Evolutionary conservation across 192 early-diverging fungal genomes (phyloP).

Genomic region (Geosiphon pyriformis): DNA sequence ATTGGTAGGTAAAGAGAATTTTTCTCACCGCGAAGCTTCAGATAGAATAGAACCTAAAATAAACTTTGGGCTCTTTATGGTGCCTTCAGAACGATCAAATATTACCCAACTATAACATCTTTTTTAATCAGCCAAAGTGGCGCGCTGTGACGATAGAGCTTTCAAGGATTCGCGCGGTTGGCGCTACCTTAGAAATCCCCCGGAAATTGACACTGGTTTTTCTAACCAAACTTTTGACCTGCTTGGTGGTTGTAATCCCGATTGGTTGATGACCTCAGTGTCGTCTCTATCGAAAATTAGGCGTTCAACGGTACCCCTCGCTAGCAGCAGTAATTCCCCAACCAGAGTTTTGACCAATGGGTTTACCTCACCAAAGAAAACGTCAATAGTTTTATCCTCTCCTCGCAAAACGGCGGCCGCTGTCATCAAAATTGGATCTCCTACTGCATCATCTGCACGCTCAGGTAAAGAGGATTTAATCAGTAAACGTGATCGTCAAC

Average conservation of each 20-base stretch:
- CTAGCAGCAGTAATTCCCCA: not conserved
- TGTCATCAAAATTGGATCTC: too few relatives aligned
- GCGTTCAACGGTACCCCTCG: too few relatives aligned
- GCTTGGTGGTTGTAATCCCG: not conserved
- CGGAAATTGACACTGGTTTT: not conserved
- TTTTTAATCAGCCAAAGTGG: not conserved
- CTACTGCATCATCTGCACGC: too few relatives aligned
- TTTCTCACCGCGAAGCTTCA: not conserved
- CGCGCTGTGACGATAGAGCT: not conserved
- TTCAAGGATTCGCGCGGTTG: not conserved
- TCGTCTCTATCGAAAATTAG: too few relatives aligned
- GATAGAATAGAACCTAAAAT: not conserved
- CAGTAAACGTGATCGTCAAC: too few relatives aligned
- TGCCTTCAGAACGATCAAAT: constrained; percentile 3
- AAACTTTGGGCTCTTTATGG: too few relatives aligned
- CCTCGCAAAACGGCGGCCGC: too few relatives aligned
- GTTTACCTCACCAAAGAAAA: not conserved
- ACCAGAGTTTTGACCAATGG: not conserved
- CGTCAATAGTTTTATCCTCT: too few relatives aligned
- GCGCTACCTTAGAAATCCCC: not conserved
- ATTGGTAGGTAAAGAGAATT: not conserved
- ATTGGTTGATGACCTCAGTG: too few relatives aligned
- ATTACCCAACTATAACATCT: not conserved
- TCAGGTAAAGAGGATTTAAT: too few relatives aligned
- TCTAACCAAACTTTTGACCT: not conserved